Evolutionary conservation across 768 basidiomycete species (phyloP).

Genomic region (Lentinula raphanica): DNA sequence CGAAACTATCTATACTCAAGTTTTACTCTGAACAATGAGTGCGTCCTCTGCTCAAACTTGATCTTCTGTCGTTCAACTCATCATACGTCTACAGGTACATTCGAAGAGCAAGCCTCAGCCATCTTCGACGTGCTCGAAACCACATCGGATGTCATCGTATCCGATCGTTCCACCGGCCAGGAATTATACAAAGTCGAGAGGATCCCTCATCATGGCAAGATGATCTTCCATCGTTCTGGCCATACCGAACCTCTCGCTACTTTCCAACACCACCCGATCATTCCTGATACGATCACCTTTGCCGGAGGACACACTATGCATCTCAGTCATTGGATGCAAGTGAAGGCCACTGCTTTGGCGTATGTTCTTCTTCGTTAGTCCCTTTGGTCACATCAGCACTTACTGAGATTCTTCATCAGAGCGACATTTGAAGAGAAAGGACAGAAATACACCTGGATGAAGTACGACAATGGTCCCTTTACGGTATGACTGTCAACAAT

Average conservation of each 20-base stretch:
- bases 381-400: not conserved
- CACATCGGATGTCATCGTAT: not conserved
- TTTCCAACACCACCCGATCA: not conserved
- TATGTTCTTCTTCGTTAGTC: not conserved
- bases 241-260: not conserved
- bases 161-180: not conserved
- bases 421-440: not conserved
- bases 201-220: not conserved
- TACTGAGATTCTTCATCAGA: not conserved
- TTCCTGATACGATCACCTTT: not conserved
- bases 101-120: not conserved
- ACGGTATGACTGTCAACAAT: not conserved
- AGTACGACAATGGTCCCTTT: not conserved
- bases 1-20: not conserved
- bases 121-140: not conserved
- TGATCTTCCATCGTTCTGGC: not conserved
- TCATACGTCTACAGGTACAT: not conserved
- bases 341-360: not conserved
- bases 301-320: not conserved
- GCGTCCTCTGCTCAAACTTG: not conserved
- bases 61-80: not conserved
- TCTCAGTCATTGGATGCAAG: not conserved
- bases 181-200: not conserved
- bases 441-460: slow-evolving; percentile 1
- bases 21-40: too few species aligned